Evolutionary conservation across 805 yeast genomes (phyloP), one percentile per base, ranked within the genome.

Genomic region (Brettanomyces sp.): DNA sequence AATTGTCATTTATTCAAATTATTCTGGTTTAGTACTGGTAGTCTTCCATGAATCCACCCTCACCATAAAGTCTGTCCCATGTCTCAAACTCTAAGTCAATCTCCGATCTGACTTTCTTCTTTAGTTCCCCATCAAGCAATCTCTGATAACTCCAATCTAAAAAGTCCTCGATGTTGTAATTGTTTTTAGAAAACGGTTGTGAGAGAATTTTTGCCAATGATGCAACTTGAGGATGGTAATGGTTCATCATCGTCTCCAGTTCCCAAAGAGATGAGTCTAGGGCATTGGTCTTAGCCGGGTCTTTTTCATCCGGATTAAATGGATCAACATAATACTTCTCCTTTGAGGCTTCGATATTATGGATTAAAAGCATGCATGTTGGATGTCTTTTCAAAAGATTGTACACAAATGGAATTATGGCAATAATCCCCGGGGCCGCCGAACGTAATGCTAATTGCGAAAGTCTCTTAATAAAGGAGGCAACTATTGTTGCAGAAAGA

Each of bases 221-320:
- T 1, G 96, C 91, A 11, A 93, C 88, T 57, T 93, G 93, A 13
- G 98, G 97, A 66, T 93, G 98, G 59, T 89, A 91, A 61, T 93
- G 99, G 11, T 77, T 65, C 44, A 55, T 52, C 69, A 82, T 78
- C 0, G 95, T 73, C 48, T 85, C 86, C 47, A 91, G 60, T 64
- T 93, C 99, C 99, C 99, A 93, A 42, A 90, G 64, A 0, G 97
- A 90, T 1, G 95, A 85, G 6, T 76, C 81, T 34, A 90, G 68
- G 4, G 98, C 97, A 33, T 77, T 69, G 0, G 96, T 84, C 47
- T 74, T 68, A 47, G 83, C 71, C 3, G 99, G 99, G 60, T 91
- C 88, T 1, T 50, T 45, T 56, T 86, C 95, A 1, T 61, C 49
- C 33, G 69, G 65, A 51, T 83, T 69, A 59, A 76, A 91, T 4